Base-by-base conservation (phyloP, 768 basidiomycete species). In the Termitomyces sp. region DNA sequence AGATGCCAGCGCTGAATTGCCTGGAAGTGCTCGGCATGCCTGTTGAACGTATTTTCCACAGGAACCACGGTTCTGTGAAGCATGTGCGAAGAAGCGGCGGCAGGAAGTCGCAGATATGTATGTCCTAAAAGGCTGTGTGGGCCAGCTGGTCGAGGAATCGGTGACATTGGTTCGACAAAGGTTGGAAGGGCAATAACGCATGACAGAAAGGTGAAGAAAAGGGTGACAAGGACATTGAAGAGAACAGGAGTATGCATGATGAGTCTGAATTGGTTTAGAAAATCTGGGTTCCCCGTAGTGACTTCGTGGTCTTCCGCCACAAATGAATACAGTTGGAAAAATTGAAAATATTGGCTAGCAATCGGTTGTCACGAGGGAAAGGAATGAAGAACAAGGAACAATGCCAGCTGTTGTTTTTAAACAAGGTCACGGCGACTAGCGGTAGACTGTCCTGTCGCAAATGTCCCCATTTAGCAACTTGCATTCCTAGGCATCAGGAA, bases 191-290 rank as follows among this genome's bases (percentile, higher is more conserved):
- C 60, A 66, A 60, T 48, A 68, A 73, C 44, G 72, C 72, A 33
- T 59, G 70, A 21, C 70, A 76, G 35, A 68, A 73, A 33, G 67
- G 67, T 26, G 66, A 67, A 60, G 68, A 77, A 43, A 72, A 78
- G 17, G 68, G 70, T 50, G 68, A 68, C 26, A 54, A 65, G 38
- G 54, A 57, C n/a, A 54, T 59, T 57, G 28, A 63, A 53, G 47
- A 64, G 49, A 45, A 76, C 75, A 30, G 68, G 64, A 46, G 67
- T 66, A 60, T 38, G 53, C 52, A 70, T 69, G 49, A 72, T 75
- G 15, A 72, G 71, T 58, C 69, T 69, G 59, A 72, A 67, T 65
- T 65, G 68, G 33, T 28, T 44, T 35, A 64, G 43, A 47, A 55
- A 50, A 17, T 54, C 35, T 42, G 28, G 43, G 21, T 12, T 50